Evolutionary conservation across 352 stramenopile species (phyloP).

Genomic region (Phytopythium aichiense): DNA sequence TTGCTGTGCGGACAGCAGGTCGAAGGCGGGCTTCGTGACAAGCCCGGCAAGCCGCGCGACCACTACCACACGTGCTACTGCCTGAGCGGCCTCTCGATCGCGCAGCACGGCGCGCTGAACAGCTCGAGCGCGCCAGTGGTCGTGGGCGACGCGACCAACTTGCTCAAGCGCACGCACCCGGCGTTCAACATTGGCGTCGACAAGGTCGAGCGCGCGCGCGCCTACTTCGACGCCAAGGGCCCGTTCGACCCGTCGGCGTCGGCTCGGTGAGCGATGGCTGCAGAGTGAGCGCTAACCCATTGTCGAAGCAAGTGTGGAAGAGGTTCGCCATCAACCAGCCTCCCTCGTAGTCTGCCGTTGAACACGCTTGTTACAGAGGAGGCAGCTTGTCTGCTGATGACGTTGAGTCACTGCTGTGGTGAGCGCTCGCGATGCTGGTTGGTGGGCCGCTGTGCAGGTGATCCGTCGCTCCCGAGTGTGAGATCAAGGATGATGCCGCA

Average conservation of each 20-base stretch:
- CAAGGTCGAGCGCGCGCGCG: conserved; percentile 65
- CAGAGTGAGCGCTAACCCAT: neutral
- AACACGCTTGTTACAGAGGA: conserved; percentile 24
- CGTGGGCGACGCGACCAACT: conserved; percentile 56
- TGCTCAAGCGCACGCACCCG: conserved; percentile 84
- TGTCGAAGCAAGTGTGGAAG: no score
- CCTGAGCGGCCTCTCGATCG: conserved; percentile 93
- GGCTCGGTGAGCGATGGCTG: conserved; percentile 12
- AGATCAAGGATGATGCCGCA: conserved; percentile 27
- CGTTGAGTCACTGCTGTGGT: conserved; percentile 13
- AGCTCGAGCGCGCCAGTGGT: conserved; percentile 36
- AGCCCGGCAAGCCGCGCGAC: conserved; percentile 93
- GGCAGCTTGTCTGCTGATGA: conserved; percentile 42
- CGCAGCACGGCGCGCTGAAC: conserved; percentile 77
- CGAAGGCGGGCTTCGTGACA: conserved; percentile 91
- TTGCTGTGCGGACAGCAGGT: conserved; percentile 94
- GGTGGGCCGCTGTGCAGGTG: neutral
- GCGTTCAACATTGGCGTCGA: conserved; percentile 92
- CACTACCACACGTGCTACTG: conserved; percentile 99
- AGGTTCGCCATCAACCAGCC: neutral
- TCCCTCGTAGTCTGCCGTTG: neutral
- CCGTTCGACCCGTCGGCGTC: conserved; percentile 32
- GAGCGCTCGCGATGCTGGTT: neutral
- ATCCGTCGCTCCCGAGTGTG: conserved; percentile 15
- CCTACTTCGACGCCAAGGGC: conserved; percentile 62